Base-by-base conservation (phyloP, 73 alveolate species). In the Paramecium sexaurelia region DNA sequence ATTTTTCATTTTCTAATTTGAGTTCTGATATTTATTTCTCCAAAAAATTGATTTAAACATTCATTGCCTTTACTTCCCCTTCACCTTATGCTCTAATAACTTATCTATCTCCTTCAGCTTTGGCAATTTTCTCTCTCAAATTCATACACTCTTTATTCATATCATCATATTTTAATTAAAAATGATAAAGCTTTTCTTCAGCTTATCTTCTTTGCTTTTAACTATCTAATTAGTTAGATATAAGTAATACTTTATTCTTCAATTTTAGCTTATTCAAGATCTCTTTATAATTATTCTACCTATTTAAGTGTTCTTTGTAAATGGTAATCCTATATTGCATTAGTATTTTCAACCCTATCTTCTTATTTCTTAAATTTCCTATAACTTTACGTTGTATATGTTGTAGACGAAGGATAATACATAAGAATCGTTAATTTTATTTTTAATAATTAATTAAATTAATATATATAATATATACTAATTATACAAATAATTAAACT, bases 331-430 rank as follows among this genome's bases (percentile, higher is more conserved):
- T 61, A 27, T 61, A 61, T 26, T 61, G 83, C 39, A 32, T 32
- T 61, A 0, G 83, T 61, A 24, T 29, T 32, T 61, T 61, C 83
- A 5, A 61, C 83, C 39, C 45, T 61, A 26, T 61, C 83, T 15
- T 61, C 83, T 24, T 61, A 61, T 29, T 61, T 61, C 26, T 61
- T 61, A 8, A 61, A 61, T 45, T 61, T 61, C 11, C 83, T 26
- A 61, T 61, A 61, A 61, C 83, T 61, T 61, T 61, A 32, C 11
- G 83, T 61, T 0, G 83, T 61, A 61, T 61, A 61, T 61, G 83
- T 61, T 22, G 83, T 61, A 10, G 83, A 61, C 7, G 83, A 61
- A 11, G 83, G 83, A 11, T 61, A 61, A 61, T 61, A 61, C 83
- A 61, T 61, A 61, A 51, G 67, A 51, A 51, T 51, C 67, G 67